phyloP scores from a whole-genome alignment of 768 basidiomycete genomes.

The Leccinum fibrillosum region DNA sequence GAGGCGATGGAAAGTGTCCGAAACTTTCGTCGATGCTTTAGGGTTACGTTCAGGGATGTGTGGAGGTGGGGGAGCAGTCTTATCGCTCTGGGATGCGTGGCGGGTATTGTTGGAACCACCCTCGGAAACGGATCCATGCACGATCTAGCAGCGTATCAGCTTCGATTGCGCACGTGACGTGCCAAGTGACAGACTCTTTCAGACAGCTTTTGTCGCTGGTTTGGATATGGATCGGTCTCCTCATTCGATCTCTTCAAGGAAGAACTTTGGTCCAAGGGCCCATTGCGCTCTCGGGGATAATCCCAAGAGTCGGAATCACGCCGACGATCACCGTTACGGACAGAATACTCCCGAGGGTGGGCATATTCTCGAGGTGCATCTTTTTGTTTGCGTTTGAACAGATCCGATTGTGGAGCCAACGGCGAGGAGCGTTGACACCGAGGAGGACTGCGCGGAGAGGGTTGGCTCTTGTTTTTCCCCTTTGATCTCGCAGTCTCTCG shows the following conservation, averaged over 20 bases:
- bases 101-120: conserved; percentile 4
- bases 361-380: conserved; percentile 23
- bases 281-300: conserved; percentile 19
- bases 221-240: conserved; percentile 22
- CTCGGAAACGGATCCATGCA: conserved; percentile 6
- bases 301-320: conserved; percentile 24
- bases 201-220: conserved; percentile 26
- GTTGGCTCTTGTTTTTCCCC: conserved; percentile 20
- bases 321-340: conserved; percentile 21
- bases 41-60: neutral
- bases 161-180: neutral
- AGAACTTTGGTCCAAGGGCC: conserved; percentile 10
- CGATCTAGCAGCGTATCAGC: conserved; percentile 17
- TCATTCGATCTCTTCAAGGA: conserved; percentile 27
- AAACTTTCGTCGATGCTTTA: conserved; percentile 10
- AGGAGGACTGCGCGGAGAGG: conserved; percentile 17
- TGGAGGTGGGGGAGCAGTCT: neutral
- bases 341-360: conserved; percentile 16
- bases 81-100: conserved; percentile 8
- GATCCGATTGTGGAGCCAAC: conserved; percentile 42
- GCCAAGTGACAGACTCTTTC: conserved; percentile 26
- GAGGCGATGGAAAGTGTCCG: conserved; percentile 39
- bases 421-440: conserved; percentile 32
- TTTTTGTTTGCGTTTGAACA: conserved; percentile 35
- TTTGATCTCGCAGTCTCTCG: conserved; percentile 22